A percentile compares a stretch with the other conserved stretches of the same genome.
Conservation (phyloP, 1,284 basidiomycete species). For the Tremellales sp. region DNA sequence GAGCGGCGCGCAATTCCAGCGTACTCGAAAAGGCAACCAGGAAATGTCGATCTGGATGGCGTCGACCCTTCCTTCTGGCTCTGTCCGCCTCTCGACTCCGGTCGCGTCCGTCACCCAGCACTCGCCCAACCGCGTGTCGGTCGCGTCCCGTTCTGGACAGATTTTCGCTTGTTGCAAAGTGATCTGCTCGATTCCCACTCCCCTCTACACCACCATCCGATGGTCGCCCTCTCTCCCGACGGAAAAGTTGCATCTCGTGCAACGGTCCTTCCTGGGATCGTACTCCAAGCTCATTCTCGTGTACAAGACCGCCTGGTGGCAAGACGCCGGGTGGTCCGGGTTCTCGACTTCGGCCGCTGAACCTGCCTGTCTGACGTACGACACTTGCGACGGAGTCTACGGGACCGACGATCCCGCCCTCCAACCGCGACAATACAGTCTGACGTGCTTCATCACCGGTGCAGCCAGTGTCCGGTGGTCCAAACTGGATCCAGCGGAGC, state of each 20-base stretch:
- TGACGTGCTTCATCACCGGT: constrained; percentile 3
- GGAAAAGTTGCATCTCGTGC: constrained; percentile 2
- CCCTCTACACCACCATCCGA: constrained; percentile 2
- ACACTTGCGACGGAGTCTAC: constrained; percentile 8
- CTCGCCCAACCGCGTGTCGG: too few relatives aligned
- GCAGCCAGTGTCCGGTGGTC: neutral
- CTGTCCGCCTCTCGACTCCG: constrained; percentile 4
- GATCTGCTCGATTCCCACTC: constrained; percentile 3
- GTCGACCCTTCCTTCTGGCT: constrained; percentile 4
- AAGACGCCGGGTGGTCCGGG: constrained; percentile 8
- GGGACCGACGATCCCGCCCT: neutral
- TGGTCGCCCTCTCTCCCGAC: constrained; percentile 8
- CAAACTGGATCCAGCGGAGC: neutral
- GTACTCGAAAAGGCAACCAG: constrained; percentile 13
- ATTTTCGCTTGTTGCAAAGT: neutral
- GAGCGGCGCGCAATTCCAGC: constrained; percentile 14
- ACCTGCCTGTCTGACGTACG: constrained; percentile 1
- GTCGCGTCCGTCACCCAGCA: neutral
- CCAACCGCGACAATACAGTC: neutral
- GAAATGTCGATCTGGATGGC: constrained; percentile 9
- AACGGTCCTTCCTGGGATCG: constrained; percentile 8
- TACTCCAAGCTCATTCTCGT: constrained; percentile 14
- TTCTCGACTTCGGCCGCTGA: neutral
- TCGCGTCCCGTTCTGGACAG: neutral
- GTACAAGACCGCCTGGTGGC: constrained; percentile 12